phyloP scores from a whole-genome alignment of 73 alveolate species.

The Breviolum minutum region DNA sequence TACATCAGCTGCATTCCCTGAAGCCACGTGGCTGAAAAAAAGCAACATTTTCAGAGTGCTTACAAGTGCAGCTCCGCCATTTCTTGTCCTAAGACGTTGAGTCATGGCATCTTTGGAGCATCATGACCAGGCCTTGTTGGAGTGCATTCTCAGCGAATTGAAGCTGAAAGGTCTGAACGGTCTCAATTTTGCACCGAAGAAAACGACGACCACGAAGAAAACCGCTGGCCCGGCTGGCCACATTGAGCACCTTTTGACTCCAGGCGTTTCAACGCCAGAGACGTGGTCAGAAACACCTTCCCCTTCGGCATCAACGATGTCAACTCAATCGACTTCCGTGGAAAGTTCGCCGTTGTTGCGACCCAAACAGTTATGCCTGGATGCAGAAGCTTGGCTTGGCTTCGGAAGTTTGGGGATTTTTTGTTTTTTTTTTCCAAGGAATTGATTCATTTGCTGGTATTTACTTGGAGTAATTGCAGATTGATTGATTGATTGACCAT shows the following conservation, averaged over 20 bases:
- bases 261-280: neutral
- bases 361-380: slow-evolving; percentile 37
- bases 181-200: neutral
- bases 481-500: too few species aligned
- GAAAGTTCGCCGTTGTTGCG: slow-evolving; percentile 36
- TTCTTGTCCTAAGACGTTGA: neutral
- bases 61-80: neutral
- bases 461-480: neutral
- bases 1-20: neutral
- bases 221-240: slow-evolving; percentile 20
- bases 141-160: slow-evolving; percentile 55
- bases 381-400: slow-evolving; percentile 2
- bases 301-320: slow-evolving; percentile 40
- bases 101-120: slow-evolving; percentile 3
- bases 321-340: neutral
- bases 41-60: neutral
- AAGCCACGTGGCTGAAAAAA: neutral
- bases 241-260: slow-evolving; percentile 3
- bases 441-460: too few species aligned
- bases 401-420: neutral
- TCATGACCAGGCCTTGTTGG: slow-evolving; percentile 78
- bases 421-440: too few species aligned
- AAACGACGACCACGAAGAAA: neutral
- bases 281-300: slow-evolving; percentile 29
- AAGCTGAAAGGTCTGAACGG: slow-evolving; percentile 59